These are phyloP conservation scores for Dothistroma septosporum DNA, from an alignment of 2,329 filamentous ascomycete genomes.

Conservation along the genomic window DNA sequence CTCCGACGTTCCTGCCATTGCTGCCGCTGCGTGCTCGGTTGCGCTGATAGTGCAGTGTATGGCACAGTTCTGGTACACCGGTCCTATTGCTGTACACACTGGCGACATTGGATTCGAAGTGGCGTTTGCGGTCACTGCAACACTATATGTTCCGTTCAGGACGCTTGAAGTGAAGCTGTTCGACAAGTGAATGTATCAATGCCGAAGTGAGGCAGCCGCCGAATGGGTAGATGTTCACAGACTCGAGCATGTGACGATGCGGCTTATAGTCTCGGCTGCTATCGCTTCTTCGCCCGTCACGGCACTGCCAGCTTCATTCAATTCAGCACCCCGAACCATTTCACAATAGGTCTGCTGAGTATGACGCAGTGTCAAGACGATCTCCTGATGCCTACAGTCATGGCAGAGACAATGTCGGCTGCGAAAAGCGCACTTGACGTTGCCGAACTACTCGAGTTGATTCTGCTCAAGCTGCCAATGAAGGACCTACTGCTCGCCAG, in stretches of 20 bases:
- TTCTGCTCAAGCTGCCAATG: too few species aligned
- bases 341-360: too few species aligned
- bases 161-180: constrained; percentile 35
- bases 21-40: constrained; percentile 21
- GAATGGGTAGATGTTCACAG: neutral
- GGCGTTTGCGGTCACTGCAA: constrained; percentile 50
- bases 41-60: constrained; percentile 27
- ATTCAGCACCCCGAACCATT: too few species aligned
- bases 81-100: constrained; percentile 40
- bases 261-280: neutral
- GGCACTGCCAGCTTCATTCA: too few species aligned
- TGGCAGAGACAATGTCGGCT: too few species aligned
- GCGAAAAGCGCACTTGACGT: too few species aligned
- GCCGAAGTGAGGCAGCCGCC: neutral
- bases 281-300: too few species aligned
- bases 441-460: too few species aligned
- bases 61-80: constrained; percentile 30
- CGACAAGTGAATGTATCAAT: neutral
- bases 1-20: constrained; percentile 39
- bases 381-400: too few species aligned
- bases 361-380: too few species aligned
- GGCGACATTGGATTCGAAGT: constrained; percentile 65
- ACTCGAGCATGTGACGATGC: neutral
- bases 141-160: constrained; percentile 45
- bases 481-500: too few species aligned